Base-by-base conservation (phyloP, 768 basidiomycete genomes). In the Myochromella boudieri region DNA sequence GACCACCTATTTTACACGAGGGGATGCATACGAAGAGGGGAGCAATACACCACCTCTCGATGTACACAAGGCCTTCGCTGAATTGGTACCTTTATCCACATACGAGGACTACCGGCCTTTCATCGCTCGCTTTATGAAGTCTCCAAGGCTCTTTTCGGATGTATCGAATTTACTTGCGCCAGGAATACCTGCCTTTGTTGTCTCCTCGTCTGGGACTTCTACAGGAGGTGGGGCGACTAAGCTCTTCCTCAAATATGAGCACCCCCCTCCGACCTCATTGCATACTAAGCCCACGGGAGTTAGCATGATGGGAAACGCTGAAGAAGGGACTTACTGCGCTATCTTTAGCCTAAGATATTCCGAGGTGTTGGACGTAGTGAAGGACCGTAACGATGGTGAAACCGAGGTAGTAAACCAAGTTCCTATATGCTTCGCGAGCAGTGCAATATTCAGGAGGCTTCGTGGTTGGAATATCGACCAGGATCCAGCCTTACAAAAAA, bases 201-300 rank as follows among this genome's bases (percentile, higher is more conserved):
- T n/a, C n/a, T n/a, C n/a, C n/a, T n/a, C n/a, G n/a, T n/a, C n/a
- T n/a, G n/a, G n/a, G n/a, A n/a, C n/a, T n/a, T n/a, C n/a, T n/a
- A n/a, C n/a, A n/a, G n/a, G n/a, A n/a, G n/a, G n/a, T n/a, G n/a
- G n/a, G n/a, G n/a, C n/a, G n/a, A n/a, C n/a, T n/a, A n/a, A n/a
- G n/a, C n/a, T 41, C 20, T 52, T 52, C 36, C 53, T 51, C 4
- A 54, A 52, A 47, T 57, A 57, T 20, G 29, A 36, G 8, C 48
- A 49, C 18, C 48, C 48, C 21, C 40, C 36, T 10, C 32, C 34
- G 4, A 44, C 37, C 15, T 44, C 42, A 22, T n/a, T n/a, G n/a
- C n/a, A n/a, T n/a, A 22, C 31, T 3, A 31, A 42, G 6, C 24
- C 42, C 2, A 41, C 44, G 17, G 21, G 37, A n/a, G 48, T 26